Conservation (phyloP, 768 basidiomycete species). For the Filobasidium floriforme region DNA sequence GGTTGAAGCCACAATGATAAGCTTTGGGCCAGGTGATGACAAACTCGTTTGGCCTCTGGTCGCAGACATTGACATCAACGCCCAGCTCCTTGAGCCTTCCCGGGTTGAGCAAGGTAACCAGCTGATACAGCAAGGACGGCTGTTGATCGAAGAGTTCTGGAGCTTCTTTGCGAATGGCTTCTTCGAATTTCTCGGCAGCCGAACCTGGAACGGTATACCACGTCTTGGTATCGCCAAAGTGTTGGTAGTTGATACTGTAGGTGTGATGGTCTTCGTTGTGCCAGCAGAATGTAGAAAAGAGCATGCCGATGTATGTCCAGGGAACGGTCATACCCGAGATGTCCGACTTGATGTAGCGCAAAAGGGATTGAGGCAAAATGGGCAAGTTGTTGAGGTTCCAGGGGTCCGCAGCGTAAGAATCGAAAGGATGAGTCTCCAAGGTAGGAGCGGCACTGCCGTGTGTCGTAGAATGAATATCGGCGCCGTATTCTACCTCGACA, state of each 20-base stretch:
- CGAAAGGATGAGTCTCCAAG: slow-evolving; percentile 80
- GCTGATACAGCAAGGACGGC: slow-evolving; percentile 91
- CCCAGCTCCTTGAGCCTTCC: slow-evolving; percentile 75
- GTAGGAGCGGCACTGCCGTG: slow-evolving; percentile 98
- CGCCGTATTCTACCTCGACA: slow-evolving; percentile 98
- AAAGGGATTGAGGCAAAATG: slow-evolving; percentile 79
- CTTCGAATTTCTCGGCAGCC: slow-evolving; percentile 91
- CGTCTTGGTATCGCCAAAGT: slow-evolving; percentile 98
- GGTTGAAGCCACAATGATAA: slow-evolving; percentile 97
- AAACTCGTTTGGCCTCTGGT: slow-evolving; percentile 94
- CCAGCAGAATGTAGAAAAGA: slow-evolving; percentile 99
- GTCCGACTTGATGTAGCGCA: slow-evolving; percentile 96
- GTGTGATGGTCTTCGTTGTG: slow-evolving; percentile 99
- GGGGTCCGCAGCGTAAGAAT: slow-evolving; percentile 77
- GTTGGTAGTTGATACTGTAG: slow-evolving; percentile 92
- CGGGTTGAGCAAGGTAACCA: slow-evolving; percentile 96
- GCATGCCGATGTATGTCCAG: slow-evolving; percentile 98
- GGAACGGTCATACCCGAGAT: slow-evolving; percentile 99
- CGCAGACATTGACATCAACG: slow-evolving; percentile 85
- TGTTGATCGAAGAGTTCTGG: slow-evolving; percentile 97
- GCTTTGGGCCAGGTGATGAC: slow-evolving; percentile 97
- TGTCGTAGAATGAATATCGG: slow-evolving; percentile 93
- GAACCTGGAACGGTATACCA: slow-evolving; percentile 99
- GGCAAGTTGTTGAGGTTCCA: slow-evolving; percentile 99
- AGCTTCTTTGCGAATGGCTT: slow-evolving; percentile 86